These are phyloP conservation scores for Auriscalpium vulgare DNA, from an alignment of 768 basidiomycete genomes.

Conservation along the genomic window DNA sequence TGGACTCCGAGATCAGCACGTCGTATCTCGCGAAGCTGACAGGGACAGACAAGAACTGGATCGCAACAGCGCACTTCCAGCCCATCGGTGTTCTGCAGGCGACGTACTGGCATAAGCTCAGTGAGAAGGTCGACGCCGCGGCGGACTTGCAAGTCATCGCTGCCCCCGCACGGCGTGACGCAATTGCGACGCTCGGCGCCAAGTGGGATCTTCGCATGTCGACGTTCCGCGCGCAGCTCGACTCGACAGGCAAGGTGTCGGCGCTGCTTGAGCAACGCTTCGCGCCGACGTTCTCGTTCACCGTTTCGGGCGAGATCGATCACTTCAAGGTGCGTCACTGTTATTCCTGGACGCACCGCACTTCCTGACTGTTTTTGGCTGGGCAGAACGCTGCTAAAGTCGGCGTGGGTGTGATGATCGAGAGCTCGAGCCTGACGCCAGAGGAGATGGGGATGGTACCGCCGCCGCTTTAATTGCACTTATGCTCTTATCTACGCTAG, in stretches of 20 bases:
- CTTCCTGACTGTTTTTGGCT: neutral
- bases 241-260: constrained; percentile 91
- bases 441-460: constrained; percentile 62
- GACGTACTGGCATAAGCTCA: constrained; percentile 94
- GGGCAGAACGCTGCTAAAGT: constrained; percentile 84
- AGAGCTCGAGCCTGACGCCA: constrained; percentile 71
- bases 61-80: constrained; percentile 87
- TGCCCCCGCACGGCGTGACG: constrained; percentile 75
- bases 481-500: constrained; percentile 11
- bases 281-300: constrained; percentile 89
- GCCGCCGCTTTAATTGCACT: constrained; percentile 11
- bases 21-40: constrained; percentile 82
- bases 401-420: constrained; percentile 97
- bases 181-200: constrained; percentile 87
- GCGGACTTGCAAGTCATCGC: constrained; percentile 85
- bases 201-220: constrained; percentile 95
- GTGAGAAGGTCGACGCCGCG: constrained; percentile 95
- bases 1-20: constrained; percentile 58
- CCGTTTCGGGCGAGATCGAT: constrained; percentile 95
- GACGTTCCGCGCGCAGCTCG: constrained; percentile 90
- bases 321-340: constrained; percentile 77
- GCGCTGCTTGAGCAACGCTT: constrained; percentile 94
- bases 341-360: neutral
- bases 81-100: constrained; percentile 77
- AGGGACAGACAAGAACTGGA: constrained; percentile 69